phyloP scores from a whole-genome alignment of 352 stramenopile genomes.

The Phytophthora tubulina region DNA sequence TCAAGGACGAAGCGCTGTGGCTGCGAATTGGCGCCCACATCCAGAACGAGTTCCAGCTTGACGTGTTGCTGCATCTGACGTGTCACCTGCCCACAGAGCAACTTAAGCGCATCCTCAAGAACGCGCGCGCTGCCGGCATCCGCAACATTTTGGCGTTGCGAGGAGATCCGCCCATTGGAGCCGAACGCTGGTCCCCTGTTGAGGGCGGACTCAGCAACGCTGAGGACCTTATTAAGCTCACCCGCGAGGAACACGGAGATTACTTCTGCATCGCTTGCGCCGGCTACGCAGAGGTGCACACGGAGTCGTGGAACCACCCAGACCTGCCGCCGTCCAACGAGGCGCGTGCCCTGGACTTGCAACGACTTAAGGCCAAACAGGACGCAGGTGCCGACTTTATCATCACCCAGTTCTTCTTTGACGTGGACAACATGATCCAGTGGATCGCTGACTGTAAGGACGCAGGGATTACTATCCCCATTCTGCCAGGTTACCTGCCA shows the following conservation, averaged over 20 bases:
- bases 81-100: constrained; percentile 78
- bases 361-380: constrained; percentile 97
- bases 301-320: constrained; percentile 86
- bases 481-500: constrained; percentile 94
- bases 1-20: constrained; percentile 91
- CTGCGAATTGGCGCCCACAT: constrained; percentile 91
- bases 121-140: constrained; percentile 89
- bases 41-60: constrained; percentile 88
- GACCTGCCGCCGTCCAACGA: constrained; percentile 84
- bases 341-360: constrained; percentile 91
- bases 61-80: constrained; percentile 85
- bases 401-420: constrained; percentile 99
- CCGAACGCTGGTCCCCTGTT: constrained; percentile 85
- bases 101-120: constrained; percentile 71
- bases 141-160: constrained; percentile 98
- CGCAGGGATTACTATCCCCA: constrained; percentile 94
- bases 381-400: constrained; percentile 98
- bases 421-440: constrained; percentile 95
- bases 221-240: constrained; percentile 97
- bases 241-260: constrained; percentile 95
- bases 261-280: constrained; percentile 98
- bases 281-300: constrained; percentile 96
- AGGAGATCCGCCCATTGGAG: constrained; percentile 95
- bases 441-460: constrained; percentile 96
- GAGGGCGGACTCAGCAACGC: constrained; percentile 95